phyloP scores from a whole-genome alignment of 805 yeast genomes.

The Saccharomycopsis amapae region DNA sequence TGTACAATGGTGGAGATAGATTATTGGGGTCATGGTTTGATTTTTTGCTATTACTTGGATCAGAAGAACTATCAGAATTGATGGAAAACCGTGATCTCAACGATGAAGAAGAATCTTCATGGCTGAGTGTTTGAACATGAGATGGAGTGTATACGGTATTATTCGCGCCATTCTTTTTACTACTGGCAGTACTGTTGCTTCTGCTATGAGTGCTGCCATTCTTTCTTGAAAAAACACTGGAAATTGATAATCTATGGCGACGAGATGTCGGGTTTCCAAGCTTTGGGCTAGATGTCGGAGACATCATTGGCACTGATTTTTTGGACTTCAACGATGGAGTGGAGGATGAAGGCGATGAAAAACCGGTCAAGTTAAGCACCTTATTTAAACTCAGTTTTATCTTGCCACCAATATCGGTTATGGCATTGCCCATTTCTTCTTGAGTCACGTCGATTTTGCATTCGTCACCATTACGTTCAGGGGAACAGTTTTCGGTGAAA shows the following conservation, averaged over 20 bases:
- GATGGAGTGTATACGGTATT: conserved; percentile 13
- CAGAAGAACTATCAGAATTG: conserved; percentile 1
- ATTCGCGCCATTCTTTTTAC: neutral
- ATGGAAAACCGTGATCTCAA: conserved; percentile 5
- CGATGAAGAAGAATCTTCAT: conserved; percentile 11
- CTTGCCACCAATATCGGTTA: conserved; percentile 66
- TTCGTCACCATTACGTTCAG: neutral
- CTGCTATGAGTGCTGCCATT: neutral
- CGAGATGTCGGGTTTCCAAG: too few relatives aligned
- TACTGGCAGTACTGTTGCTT: neutral
- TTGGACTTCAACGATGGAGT: conserved; percentile 1
- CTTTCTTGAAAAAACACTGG: conserved; percentile 10
- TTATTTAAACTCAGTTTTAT: conserved; percentile 45
- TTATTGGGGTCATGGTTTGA: neutral
- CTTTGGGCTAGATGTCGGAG: neutral
- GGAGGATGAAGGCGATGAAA: neutral
- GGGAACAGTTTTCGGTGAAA: too few relatives aligned
- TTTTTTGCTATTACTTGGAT: neutral
- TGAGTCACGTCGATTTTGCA: conserved; percentile 50
- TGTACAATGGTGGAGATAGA: neutral
- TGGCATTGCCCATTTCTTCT: conserved; percentile 70
- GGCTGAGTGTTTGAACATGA: conserved; percentile 10
- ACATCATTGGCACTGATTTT: conserved; percentile 1
- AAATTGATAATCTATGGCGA: conserved; percentile 2
- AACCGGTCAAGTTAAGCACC: conserved; percentile 27